Conservation (phyloP, 2,329 filamentous ascomycete genomes). For the Alternaria incomplexa region DNA sequence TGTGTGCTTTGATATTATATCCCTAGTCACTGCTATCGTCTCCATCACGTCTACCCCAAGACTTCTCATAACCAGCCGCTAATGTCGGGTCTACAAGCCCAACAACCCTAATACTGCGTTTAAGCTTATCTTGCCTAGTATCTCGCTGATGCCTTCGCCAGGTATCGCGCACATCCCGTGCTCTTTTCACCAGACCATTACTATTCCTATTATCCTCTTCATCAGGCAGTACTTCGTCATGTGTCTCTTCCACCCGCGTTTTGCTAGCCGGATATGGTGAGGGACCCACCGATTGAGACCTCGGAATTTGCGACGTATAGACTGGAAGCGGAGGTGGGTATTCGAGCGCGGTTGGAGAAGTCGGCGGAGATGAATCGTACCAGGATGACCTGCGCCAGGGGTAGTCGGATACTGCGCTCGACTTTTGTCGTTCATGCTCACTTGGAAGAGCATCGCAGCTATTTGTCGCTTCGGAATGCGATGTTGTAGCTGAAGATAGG, state of each 20-base stretch:
- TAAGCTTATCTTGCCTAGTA: conserved; percentile 33
- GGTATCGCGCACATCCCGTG: conserved; percentile 29
- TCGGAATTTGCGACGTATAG: not conserved
- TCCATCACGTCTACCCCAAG: not conserved
- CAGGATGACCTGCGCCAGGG: conserved; percentile 17
- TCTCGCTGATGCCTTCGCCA: conserved; percentile 29
- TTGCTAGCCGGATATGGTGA: not conserved
- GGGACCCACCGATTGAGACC: not conserved
- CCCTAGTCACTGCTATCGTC: not conserved
- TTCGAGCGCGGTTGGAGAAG: conserved; percentile 14
- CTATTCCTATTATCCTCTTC: conserved; percentile 8
- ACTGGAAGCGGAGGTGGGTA: conserved; percentile 13
- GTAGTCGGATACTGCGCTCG: conserved; percentile 3
- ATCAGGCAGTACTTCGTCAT: not conserved
- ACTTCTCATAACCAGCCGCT: conserved; percentile 19
- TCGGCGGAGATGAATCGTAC: conserved; percentile 14
- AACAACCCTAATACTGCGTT: conserved; percentile 40
- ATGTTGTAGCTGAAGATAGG: conserved; percentile 16
- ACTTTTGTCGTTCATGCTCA: conserved; percentile 1
- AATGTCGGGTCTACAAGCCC: conserved; percentile 36
- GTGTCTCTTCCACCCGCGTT: not conserved
- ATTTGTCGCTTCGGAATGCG: conserved; percentile 3
- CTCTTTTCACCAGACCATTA: conserved; percentile 29
- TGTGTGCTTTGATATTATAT: conserved; percentile 9
- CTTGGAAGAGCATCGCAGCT: conserved; percentile 3